A percentile compares a stretch with the other conserved stretches of the same genome.
phyloP scores from a whole-genome alignment of 345 rosid species.

The Theobroma cacao region DNA sequence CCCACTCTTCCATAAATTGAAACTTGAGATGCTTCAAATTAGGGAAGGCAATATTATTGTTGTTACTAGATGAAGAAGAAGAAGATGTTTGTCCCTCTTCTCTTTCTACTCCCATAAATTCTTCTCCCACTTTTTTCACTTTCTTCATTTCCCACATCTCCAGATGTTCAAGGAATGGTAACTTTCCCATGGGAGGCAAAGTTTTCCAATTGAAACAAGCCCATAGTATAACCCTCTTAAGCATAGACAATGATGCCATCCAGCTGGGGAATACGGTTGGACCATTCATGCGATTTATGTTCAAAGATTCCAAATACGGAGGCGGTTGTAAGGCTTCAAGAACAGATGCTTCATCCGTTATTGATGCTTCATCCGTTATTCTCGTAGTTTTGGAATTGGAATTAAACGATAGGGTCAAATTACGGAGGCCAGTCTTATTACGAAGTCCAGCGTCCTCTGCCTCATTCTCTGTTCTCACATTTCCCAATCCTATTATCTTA shows the following conservation, averaged over 20 bases:
- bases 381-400: neutral
- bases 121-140: too few relatives aligned
- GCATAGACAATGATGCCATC: too few relatives aligned
- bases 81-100: too few relatives aligned
- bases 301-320: neutral
- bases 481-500: neutral
- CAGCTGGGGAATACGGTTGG: too few relatives aligned
- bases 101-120: too few relatives aligned
- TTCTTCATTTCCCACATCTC: slow-evolving; percentile 8
- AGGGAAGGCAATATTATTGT: too few relatives aligned
- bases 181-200: slow-evolving; percentile 3
- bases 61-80: too few relatives aligned
- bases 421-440: neutral
- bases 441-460: neutral
- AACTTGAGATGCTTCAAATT: too few relatives aligned
- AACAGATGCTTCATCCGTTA: neutral
- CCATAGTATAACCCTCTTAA: too few relatives aligned
- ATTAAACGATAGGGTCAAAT: neutral
- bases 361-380: neutral
- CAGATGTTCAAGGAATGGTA: neutral
- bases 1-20: too few relatives aligned
- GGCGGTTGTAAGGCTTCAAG: neutral
- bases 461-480: neutral
- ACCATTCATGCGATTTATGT: too few relatives aligned
- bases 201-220: neutral